phyloP scores from a whole-genome alignment of 2,329 filamentous ascomycete species.

The Nothophoma quercina region DNA sequence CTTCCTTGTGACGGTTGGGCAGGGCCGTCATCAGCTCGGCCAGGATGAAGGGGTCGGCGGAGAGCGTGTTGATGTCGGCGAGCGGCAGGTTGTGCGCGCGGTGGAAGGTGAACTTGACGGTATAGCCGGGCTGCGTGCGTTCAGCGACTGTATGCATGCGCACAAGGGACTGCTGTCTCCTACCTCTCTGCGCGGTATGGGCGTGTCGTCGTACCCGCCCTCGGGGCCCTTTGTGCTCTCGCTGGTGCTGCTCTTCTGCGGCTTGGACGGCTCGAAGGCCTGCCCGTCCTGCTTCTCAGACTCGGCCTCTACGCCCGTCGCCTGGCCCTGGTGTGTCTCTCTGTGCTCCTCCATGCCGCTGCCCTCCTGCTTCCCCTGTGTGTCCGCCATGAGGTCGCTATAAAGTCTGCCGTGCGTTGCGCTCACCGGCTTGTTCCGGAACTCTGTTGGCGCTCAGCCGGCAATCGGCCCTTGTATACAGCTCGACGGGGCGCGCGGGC shows the following conservation, averaged over 20 bases:
- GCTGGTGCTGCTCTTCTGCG: slow-evolving; percentile 36
- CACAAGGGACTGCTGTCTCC: not conserved
- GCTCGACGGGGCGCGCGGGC: not conserved
- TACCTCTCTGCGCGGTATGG: slow-evolving; percentile 65
- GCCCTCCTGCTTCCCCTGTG: not conserved
- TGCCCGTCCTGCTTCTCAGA: slow-evolving; percentile 17
- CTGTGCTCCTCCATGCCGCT: not conserved
- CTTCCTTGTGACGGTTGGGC: slow-evolving; percentile 83
- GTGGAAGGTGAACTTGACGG: slow-evolving; percentile 84
- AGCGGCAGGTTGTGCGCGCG: slow-evolving; percentile 81
- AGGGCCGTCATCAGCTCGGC: slow-evolving; percentile 77
- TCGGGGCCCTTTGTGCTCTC: slow-evolving; percentile 60
- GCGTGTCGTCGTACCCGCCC: slow-evolving; percentile 82
- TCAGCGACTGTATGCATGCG: slow-evolving; percentile 5
- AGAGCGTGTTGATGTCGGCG: slow-evolving; percentile 77
- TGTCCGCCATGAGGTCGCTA: too few relatives aligned
- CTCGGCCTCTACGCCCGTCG: slow-evolving; percentile 9
- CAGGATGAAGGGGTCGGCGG: slow-evolving; percentile 83
- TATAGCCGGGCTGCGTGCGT: slow-evolving; percentile 75
- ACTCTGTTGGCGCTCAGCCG: slow-evolving; percentile 4
- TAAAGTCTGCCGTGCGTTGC: not conserved
- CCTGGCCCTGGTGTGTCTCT: slow-evolving; percentile 19
- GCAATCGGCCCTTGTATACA: not conserved
- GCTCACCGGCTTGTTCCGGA: not conserved
- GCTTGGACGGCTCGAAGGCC: slow-evolving; percentile 21